phyloP scores from a whole-genome alignment of 805 yeast species.

The Candida manassasensis region DNA sequence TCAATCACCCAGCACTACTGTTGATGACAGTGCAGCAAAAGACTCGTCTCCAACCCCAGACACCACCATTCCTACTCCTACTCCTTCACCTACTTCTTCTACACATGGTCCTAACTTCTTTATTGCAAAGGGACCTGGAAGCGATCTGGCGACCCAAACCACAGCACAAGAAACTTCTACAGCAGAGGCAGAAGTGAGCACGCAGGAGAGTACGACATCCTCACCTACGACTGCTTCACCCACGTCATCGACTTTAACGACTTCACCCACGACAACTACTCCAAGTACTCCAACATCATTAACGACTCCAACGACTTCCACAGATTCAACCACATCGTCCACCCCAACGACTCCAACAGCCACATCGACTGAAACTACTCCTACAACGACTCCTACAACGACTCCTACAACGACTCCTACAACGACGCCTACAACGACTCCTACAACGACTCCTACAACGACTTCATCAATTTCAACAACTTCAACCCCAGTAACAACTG shows the following conservation, averaged over 20 bases:
- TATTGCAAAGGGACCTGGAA: no score
- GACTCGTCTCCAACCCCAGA: neutral
- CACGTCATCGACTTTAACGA: no score
- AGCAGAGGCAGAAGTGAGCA: no score
- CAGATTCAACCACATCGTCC: neutral
- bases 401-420: neutral
- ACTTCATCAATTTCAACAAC: no score
- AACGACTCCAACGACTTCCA: conserved; percentile 1
- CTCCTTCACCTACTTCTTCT: conserved; percentile 1
- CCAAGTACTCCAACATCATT: neutral
- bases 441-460: no score
- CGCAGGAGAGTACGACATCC: no score
- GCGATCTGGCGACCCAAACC: no score
- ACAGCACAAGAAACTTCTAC: neutral
- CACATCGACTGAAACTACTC: neutral
- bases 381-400: conserved; percentile 1
- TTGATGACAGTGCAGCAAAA: neutral
- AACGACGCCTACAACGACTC: no score
- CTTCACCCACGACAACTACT: conserved; percentile 1
- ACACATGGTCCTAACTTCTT: neutral
- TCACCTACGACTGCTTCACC: no score
- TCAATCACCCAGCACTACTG: conserved; percentile 2
- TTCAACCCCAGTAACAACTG: no score
- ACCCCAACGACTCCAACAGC: neutral
- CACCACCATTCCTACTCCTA: conserved; percentile 2